A percentile compares a stretch with the other conserved stretches of the same genome.
Conservation (phyloP, 2,329 filamentous ascomycete genomes). For the Fusarium solani-melongenae region DNA sequence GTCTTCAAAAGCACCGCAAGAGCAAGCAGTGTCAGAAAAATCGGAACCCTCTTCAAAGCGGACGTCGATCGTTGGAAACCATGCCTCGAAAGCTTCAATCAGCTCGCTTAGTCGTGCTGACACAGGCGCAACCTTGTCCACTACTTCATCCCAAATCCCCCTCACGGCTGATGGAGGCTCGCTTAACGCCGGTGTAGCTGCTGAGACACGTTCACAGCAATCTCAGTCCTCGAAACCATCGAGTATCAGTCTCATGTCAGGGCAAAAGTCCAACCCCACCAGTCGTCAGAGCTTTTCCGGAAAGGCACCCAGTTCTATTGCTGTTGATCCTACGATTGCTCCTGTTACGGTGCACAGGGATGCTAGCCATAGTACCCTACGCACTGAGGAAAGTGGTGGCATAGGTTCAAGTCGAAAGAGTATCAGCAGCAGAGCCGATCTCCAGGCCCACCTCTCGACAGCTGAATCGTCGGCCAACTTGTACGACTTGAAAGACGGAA, state of each 20-base stretch:
- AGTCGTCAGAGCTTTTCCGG: constrained; percentile 55
- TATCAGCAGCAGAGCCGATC: constrained; percentile 55
- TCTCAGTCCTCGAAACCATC: constrained; percentile 60
- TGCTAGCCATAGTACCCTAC: constrained; percentile 53
- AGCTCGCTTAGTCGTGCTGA: constrained; percentile 57
- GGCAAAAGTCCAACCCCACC: constrained; percentile 55
- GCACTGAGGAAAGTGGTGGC: constrained; percentile 57
- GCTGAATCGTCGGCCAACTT: constrained; percentile 51
- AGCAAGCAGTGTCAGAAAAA: constrained; percentile 44
- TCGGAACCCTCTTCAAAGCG: constrained; percentile 54
- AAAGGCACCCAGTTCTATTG: constrained; percentile 55
- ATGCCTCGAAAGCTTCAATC: constrained; percentile 55
- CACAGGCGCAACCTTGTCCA: constrained; percentile 47
- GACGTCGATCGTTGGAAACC: constrained; percentile 53
- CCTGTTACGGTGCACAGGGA: constrained; percentile 64
- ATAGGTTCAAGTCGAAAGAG: constrained; percentile 54
- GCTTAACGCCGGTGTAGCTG: constrained; percentile 44
- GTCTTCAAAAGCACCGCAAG: constrained; percentile 49
- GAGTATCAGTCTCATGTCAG: constrained; percentile 59
- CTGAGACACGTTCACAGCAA: constrained; percentile 55
- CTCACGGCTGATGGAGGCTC: constrained; percentile 53
- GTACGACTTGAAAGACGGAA: constrained; percentile 53
- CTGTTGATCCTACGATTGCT: constrained; percentile 58
- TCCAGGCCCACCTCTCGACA: constrained; percentile 49
- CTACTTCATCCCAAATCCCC: constrained; percentile 44